Conservation (phyloP, 768 basidiomycete species). For the Mycena latifolia region DNA sequence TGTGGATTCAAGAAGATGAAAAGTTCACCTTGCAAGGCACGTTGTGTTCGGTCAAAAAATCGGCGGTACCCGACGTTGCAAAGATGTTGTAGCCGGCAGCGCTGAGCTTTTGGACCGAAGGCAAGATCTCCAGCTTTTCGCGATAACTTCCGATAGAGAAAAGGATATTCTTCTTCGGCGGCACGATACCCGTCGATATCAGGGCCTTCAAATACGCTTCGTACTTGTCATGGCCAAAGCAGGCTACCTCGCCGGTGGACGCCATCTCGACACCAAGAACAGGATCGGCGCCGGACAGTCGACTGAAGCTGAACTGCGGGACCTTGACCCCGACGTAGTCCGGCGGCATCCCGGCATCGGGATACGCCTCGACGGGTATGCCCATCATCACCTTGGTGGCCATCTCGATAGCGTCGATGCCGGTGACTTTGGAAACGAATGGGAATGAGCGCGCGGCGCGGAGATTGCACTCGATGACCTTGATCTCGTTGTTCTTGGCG, state of each 20-base stretch:
- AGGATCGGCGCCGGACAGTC: constrained; percentile 96
- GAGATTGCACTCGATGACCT: constrained; percentile 99
- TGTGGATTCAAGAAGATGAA: not conserved
- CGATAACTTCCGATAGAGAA: constrained; percentile 97
- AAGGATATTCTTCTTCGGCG: constrained; percentile 97
- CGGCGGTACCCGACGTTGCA: constrained; percentile 96
- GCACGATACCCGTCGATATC: constrained; percentile 94
- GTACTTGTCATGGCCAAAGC: constrained; percentile 97
- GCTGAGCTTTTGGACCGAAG: constrained; percentile 95
- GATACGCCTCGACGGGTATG: constrained; percentile 90
- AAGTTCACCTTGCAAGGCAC: constrained; percentile 90
- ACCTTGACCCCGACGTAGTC: constrained; percentile 99
- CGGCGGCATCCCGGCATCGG: constrained; percentile 85
- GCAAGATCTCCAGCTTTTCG: constrained; percentile 96
- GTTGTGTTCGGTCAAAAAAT: constrained; percentile 97
- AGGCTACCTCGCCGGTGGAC: constrained; percentile 98
- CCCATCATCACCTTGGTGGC: constrained; percentile 99
- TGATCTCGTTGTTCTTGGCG: constrained; percentile 99
- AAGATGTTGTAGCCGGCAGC: constrained; percentile 96
- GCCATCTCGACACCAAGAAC: constrained; percentile 99
- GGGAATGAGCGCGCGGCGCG: constrained; percentile 98
- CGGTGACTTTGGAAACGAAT: constrained; percentile 98
- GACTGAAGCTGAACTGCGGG: constrained; percentile 99
- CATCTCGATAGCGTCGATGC: constrained; percentile 98
- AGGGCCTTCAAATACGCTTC: constrained; percentile 98